These are phyloP conservation scores for Fraxinus anomala DNA, from an alignment of 257 asterid genomes.

Conservation along the genomic window DNA sequence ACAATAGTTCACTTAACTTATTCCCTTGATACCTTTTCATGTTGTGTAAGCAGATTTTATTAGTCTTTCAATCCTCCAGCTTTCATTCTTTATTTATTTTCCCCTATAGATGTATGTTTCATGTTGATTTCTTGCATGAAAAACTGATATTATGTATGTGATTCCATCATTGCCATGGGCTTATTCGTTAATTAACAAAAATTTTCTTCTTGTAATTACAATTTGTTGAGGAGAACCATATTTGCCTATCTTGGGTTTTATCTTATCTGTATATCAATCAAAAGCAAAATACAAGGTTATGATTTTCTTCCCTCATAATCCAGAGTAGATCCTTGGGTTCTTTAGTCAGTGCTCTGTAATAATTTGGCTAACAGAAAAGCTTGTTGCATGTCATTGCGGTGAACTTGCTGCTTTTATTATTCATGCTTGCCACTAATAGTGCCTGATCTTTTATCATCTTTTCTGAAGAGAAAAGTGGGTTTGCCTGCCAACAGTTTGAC, in stretches of 20 bases:
- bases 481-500: neutral
- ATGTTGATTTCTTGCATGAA: neutral
- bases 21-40: neutral
- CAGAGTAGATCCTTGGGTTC: neutral
- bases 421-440: conserved; percentile 4
- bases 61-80: neutral
- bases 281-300: neutral
- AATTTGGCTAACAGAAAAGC: neutral
- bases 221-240: neutral
- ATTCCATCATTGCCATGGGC: neutral
- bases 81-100: neutral
- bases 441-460: neutral
- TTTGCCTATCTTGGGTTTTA: conserved; percentile 2
- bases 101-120: neutral
- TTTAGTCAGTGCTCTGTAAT: neutral
- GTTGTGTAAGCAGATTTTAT: neutral
- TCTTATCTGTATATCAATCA: neutral
- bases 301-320: neutral
- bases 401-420: neutral
- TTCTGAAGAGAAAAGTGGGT: neutral
- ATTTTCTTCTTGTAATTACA: too few relatives aligned
- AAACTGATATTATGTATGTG: neutral
- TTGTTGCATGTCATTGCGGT: conserved; percentile 2
- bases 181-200: neutral
- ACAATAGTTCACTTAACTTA: neutral